phyloP scores from a whole-genome alignment of 2,329 filamentous ascomycete species.

The Cladophialophora bantiana region DNA sequence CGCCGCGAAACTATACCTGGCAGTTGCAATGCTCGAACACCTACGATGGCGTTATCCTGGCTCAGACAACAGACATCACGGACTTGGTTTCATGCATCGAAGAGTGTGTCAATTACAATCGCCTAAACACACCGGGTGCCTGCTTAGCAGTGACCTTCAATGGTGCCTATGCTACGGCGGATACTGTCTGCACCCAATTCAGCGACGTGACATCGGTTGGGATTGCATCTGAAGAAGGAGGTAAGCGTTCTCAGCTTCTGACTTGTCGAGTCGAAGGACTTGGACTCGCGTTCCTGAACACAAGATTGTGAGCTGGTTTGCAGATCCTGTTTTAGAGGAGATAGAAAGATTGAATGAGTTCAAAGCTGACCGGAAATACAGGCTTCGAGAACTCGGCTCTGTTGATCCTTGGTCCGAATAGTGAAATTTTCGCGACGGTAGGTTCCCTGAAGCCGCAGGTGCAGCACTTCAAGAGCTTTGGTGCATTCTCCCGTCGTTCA shows the following conservation, averaged over 20 bases:
- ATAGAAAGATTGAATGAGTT: neutral
- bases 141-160: conserved; percentile 34
- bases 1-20: conserved; percentile 32
- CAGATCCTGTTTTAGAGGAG: neutral
- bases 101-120: conserved; percentile 30
- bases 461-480: neutral
- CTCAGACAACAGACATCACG: conserved; percentile 15
- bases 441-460: neutral
- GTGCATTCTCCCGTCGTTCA: neutral
- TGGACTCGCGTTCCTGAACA: neutral
- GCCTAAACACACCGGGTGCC: conserved; percentile 17
- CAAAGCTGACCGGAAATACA: conserved; percentile 16
- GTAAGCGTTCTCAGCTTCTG: conserved; percentile 18
- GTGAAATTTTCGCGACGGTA: conserved; percentile 32
- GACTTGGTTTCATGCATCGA: conserved; percentile 30
- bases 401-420: conserved; percentile 30
- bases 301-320: neutral
- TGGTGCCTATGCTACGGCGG: conserved; percentile 18
- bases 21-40: conserved; percentile 34
- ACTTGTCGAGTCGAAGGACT: neutral
- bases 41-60: conserved; percentile 27
- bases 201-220: conserved; percentile 24
- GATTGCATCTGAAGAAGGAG: conserved; percentile 33
- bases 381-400: conserved; percentile 34
- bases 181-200: conserved; percentile 30